These are phyloP conservation scores for Steccherinum ochraceum DNA, from an alignment of 768 basidiomycete genomes.

Conservation along the genomic window DNA sequence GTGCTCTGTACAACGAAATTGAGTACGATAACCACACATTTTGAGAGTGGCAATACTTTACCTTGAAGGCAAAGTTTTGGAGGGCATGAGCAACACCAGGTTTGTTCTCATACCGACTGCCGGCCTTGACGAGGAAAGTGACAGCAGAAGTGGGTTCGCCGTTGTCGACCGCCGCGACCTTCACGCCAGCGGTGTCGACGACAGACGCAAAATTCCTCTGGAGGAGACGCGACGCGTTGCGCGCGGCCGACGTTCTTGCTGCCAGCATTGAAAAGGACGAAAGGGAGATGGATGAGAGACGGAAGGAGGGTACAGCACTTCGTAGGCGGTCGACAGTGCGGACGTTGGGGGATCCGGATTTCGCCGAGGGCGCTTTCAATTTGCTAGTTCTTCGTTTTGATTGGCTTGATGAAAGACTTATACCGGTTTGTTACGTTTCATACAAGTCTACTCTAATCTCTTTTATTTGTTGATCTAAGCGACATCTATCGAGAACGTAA, in stretches of 20 bases:
- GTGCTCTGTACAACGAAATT: slow-evolving; percentile 76
- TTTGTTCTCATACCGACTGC: slow-evolving; percentile 81
- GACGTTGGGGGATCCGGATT: neutral
- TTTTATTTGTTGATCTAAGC: no score
- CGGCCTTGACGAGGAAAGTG: slow-evolving; percentile 89
- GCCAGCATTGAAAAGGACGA: slow-evolving; percentile 48
- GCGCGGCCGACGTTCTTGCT: slow-evolving; percentile 52
- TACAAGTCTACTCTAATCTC: no score
- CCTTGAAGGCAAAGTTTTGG: slow-evolving; percentile 99
- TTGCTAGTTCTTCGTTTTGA: no score
- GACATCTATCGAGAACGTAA: no score
- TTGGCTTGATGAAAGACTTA: no score
- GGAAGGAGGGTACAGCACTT: slow-evolving; percentile 4
- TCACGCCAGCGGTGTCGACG: slow-evolving; percentile 73
- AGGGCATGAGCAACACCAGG: slow-evolving; percentile 89
- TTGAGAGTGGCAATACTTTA: slow-evolving; percentile 32
- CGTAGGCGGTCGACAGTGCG: neutral
- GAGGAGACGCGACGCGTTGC: slow-evolving; percentile 50
- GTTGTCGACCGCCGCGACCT: slow-evolving; percentile 79
- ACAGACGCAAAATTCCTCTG: slow-evolving; percentile 80
- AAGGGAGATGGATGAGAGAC: slow-evolving; percentile 21
- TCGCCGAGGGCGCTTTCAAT: neutral
- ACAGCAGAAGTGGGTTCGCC: slow-evolving; percentile 81
- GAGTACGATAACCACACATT: neutral
- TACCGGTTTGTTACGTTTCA: no score